Evolutionary conservation across 306 rosid genomes (phyloP).

Genomic region (Corylus avellana): DNA sequence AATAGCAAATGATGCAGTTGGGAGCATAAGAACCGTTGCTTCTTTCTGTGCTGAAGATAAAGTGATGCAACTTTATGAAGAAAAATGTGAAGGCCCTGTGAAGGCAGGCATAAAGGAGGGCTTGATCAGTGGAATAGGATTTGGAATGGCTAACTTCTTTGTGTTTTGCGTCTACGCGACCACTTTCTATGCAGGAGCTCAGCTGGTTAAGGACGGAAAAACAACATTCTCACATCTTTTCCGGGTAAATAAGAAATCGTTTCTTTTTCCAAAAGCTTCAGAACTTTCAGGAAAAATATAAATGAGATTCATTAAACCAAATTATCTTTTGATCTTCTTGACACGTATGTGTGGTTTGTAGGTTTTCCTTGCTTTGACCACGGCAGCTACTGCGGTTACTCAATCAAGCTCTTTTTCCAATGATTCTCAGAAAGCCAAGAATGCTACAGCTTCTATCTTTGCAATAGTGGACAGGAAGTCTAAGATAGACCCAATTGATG

Average conservation of each 20-base stretch:
- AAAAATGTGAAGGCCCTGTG: slow-evolving; percentile 83
- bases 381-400: slow-evolving; percentile 76
- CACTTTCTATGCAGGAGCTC: slow-evolving; percentile 82
- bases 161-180: slow-evolving; percentile 67
- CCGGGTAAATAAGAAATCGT: slow-evolving; percentile 36
- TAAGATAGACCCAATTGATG: slow-evolving; percentile 60
- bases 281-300: background rate
- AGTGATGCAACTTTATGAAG: slow-evolving; percentile 76
- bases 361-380: slow-evolving; percentile 86
- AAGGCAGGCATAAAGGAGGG: slow-evolving; percentile 71
- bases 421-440: slow-evolving; percentile 67
- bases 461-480: slow-evolving; percentile 58
- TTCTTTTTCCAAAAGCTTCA: background rate
- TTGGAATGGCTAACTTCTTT: slow-evolving; percentile 70
- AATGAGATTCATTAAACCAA: background rate
- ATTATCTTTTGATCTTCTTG: background rate
- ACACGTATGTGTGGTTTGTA: slow-evolving; percentile 27
- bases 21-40: slow-evolving; percentile 88
- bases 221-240: slow-evolving; percentile 62
- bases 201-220: slow-evolving; percentile 47
- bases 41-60: slow-evolving; percentile 90
- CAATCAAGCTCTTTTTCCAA: slow-evolving; percentile 57
- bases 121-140: slow-evolving; percentile 80
- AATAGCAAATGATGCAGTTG: slow-evolving; percentile 89
- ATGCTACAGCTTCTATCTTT: slow-evolving; percentile 65